These are phyloP conservation scores for Mixia osmundae DNA, from an alignment of 1,284 basidiomycete species.

Conservation along the genomic window DNA sequence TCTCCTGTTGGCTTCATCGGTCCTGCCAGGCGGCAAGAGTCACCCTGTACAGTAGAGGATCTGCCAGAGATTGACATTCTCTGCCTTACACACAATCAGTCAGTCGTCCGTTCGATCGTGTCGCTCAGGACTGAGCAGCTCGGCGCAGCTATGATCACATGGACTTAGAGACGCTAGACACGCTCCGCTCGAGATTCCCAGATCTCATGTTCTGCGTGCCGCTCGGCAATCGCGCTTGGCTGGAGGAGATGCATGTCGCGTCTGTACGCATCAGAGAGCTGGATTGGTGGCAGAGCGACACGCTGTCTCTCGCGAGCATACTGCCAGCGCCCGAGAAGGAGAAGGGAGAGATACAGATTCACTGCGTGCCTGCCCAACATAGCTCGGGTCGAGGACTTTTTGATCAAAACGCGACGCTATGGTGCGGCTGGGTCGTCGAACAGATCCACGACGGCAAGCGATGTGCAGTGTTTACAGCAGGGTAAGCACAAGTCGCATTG, in stretches of 20 bases:
- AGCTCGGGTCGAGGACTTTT: conserved; percentile 14
- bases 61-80: conserved; percentile 16
- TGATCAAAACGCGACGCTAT: conserved; percentile 15
- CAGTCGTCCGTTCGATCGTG: background rate
- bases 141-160: conserved; percentile 18
- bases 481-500: conserved; percentile 8
- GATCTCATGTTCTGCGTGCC: background rate
- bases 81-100: conserved; percentile 19
- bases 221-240: conserved; percentile 15
- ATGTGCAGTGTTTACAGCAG: background rate
- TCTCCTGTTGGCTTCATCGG: conserved; percentile 15
- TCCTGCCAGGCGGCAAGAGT: conserved; percentile 10
- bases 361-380: conserved; percentile 19
- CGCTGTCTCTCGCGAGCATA: conserved; percentile 22
- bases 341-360: conserved; percentile 9
- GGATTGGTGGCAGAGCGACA: conserved; percentile 18
- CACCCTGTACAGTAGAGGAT: conserved; percentile 15
- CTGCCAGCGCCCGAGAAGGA: conserved; percentile 10
- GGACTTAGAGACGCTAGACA: conserved; percentile 12
- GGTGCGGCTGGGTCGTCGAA: conserved; percentile 19
- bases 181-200: conserved; percentile 5
- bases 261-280: conserved; percentile 13
- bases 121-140: background rate
- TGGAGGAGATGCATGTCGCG: conserved; percentile 11
- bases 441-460: conserved; percentile 8